Conservation (phyloP, 2,329 filamentous ascomycete species). For the Ceratocystiopsis minuta region DNA sequence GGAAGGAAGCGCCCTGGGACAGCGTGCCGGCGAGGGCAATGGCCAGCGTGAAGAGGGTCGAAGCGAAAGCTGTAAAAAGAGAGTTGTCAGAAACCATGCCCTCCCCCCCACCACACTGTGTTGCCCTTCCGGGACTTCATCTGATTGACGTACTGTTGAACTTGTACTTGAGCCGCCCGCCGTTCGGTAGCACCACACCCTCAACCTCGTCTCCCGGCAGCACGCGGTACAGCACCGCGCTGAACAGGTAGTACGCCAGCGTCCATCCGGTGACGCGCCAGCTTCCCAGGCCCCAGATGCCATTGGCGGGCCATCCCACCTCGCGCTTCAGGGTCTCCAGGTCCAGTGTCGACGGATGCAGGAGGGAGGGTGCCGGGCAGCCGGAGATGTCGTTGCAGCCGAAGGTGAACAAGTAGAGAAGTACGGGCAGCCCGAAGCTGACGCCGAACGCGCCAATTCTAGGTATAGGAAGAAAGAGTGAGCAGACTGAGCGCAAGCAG, state of each 20-base stretch:
- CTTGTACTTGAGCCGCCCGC: conserved; percentile 63
- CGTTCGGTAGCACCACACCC: conserved; percentile 51
- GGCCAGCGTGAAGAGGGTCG: conserved; percentile 56
- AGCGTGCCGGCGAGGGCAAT: conserved; percentile 57
- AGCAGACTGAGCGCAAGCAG: neutral
- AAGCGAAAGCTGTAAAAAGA: conserved; percentile 43
- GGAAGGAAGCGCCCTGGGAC: conserved; percentile 61
- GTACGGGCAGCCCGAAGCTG: conserved; percentile 60
- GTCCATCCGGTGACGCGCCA: conserved; percentile 51
- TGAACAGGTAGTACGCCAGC: conserved; percentile 62
- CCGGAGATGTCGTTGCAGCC: conserved; percentile 85
- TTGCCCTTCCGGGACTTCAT: too few relatives aligned
- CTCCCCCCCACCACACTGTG: too few relatives aligned
- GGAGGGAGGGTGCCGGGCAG: conserved; percentile 68
- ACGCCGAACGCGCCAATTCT: conserved; percentile 64
- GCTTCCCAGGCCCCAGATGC: conserved; percentile 52
- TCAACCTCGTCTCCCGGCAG: conserved; percentile 57
- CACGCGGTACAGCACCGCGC: conserved; percentile 53
- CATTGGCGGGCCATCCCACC: conserved; percentile 61
- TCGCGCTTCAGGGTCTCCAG: conserved; percentile 59
- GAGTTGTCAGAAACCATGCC: neutral
- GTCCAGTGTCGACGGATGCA: conserved; percentile 53
- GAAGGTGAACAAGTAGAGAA: conserved; percentile 66
- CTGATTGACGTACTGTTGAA: conserved; percentile 43
- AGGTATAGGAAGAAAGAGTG: neutral